Evolutionary conservation across 2,329 filamentous ascomycete genomes (phyloP).

Genomic region (Sarocladiaceae sp.): DNA sequence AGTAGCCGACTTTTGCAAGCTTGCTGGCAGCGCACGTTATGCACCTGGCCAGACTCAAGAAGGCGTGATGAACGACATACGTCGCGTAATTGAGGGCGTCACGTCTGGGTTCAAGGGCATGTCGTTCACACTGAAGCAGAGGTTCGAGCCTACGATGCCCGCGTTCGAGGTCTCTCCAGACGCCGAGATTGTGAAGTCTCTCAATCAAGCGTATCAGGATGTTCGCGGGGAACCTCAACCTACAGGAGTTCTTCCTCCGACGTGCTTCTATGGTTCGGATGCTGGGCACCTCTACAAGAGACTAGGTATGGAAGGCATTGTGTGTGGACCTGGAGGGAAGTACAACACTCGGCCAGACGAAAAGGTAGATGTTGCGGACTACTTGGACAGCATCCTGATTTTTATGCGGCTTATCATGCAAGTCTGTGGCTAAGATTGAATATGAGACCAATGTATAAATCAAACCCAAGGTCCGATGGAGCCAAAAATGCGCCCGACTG

Average conservation of each 20-base stretch:
- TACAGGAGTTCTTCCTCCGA: constrained; percentile 19
- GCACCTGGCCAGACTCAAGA: constrained; percentile 20
- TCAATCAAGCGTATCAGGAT: constrained; percentile 17
- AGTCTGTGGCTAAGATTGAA: constrained; percentile 18
- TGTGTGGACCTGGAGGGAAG: constrained; percentile 20
- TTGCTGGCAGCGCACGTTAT: constrained; percentile 20
- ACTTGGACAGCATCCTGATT: constrained; percentile 19
- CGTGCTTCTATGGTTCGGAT: constrained; percentile 21
- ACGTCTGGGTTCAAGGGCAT: constrained; percentile 16
- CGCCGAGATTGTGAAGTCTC: constrained; percentile 14
- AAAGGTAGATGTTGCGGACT: constrained; percentile 21
- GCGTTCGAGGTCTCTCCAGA: constrained; percentile 17
- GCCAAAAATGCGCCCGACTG: too few species aligned
- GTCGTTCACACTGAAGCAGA: constrained; percentile 17
- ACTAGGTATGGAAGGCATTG: constrained; percentile 20
- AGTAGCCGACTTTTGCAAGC: constrained; percentile 18
- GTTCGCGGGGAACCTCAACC: constrained; percentile 16
- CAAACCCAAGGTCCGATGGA: too few species aligned
- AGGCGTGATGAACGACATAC: constrained; percentile 17
- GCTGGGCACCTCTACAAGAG: constrained; percentile 19
- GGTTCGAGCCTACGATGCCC: constrained; percentile 19
- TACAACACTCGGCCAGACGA: constrained; percentile 21
- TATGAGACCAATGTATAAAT: too few species aligned
- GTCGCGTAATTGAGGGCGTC: constrained; percentile 13
- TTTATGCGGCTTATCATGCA: constrained; percentile 21